A percentile compares a stretch with the other conserved stretches of the same genome.
Conservation (phyloP, 257 asterid species). For the Jacaranda copaia region DNA sequence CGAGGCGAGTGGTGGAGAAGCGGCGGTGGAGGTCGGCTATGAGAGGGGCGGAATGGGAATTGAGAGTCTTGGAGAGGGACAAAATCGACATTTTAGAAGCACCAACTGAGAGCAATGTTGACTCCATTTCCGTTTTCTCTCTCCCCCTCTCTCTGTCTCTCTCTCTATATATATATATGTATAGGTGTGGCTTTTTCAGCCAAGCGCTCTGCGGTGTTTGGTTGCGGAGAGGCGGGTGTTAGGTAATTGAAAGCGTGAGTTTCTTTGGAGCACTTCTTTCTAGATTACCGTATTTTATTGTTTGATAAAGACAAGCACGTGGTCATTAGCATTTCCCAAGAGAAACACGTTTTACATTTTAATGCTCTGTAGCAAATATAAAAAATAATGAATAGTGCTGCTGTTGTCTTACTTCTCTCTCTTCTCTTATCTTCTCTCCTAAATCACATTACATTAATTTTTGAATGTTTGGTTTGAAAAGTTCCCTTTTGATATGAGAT, state of each 20-base stretch:
- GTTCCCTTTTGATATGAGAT: no score
- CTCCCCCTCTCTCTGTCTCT: no score
- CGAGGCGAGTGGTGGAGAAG: slow-evolving; percentile 52
- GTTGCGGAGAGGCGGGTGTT: background rate
- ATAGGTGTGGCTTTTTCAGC: slow-evolving; percentile 14
- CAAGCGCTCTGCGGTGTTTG: slow-evolving; percentile 22
- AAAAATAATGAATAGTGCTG: background rate
- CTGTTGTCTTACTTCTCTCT: no score
- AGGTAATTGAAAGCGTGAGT: background rate
- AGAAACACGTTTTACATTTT: slow-evolving; percentile 33
- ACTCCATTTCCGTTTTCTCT: slow-evolving; percentile 68
- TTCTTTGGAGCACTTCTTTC: background rate
- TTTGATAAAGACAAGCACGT: slow-evolving; percentile 21
- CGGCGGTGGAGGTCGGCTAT: slow-evolving; percentile 61
- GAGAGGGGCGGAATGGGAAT: slow-evolving; percentile 52
- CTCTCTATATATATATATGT: slow-evolving; percentile 17
- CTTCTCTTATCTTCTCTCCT: no score
- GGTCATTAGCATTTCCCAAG: slow-evolving; percentile 19
- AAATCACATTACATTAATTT: no score
- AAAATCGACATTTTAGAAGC: slow-evolving; percentile 53
- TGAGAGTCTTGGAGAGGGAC: slow-evolving; percentile 56
- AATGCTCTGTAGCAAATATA: background rate
- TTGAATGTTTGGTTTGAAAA: no score
- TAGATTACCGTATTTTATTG: no score
- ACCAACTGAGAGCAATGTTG: slow-evolving; percentile 53